Percentiles rank a stretch among this genome's conserved stretches.
phyloP scores from a whole-genome alignment of 2,329 filamentous ascomycete species.

The Beauveria caledonica region DNA sequence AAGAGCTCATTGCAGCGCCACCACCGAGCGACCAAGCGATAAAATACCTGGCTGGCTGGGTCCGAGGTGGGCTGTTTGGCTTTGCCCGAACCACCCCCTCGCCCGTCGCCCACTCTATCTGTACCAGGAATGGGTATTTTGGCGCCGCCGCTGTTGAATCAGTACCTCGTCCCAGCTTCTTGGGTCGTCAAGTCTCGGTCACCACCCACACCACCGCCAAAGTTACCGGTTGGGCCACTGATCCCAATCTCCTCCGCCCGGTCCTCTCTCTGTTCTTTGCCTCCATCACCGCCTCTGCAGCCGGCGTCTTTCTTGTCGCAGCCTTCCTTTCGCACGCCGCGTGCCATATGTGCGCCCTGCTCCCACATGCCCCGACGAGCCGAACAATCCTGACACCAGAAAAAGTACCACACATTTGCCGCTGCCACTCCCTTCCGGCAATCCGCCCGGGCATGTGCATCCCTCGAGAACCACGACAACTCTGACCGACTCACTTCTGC shows the following conservation, averaged over 20 bases:
- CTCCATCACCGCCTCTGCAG: slow-evolving; percentile 5
- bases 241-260: not conserved
- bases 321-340: not conserved
- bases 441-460: slow-evolving; percentile 3
- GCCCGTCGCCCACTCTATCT: too few relatives aligned
- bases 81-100: not conserved
- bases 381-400: not conserved
- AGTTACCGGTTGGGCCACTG: not conserved
- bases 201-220: slow-evolving; percentile 6
- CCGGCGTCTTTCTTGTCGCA: not conserved
- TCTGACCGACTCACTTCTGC: slow-evolving; percentile 2
- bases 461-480: not conserved
- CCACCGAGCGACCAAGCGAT: not conserved
- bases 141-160: not conserved
- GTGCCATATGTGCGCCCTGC: not conserved
- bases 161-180: slow-evolving; percentile 7
- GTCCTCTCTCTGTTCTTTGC: not conserved
- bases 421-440: not conserved
- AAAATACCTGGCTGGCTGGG: not conserved
- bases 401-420: not conserved
- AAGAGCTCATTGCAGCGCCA: slow-evolving; percentile 9
- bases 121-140: not conserved
- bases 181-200: slow-evolving; percentile 7
- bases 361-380: slow-evolving; percentile 1
- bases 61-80: not conserved